Conservation (phyloP, 768 basidiomycete genomes). For the Clitopilus passeckerianus region DNA sequence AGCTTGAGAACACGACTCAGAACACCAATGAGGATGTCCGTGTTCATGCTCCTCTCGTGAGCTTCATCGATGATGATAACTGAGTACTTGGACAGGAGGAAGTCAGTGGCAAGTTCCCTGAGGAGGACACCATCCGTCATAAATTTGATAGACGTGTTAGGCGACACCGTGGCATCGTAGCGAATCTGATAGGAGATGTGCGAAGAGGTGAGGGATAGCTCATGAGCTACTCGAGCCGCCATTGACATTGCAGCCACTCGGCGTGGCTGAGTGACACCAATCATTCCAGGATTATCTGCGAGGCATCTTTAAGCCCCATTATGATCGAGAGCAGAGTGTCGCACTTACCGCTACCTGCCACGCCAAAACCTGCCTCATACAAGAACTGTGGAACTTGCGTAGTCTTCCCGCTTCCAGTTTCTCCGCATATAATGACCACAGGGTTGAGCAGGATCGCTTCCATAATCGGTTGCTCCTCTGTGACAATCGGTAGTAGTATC, state of each 20-base stretch:
- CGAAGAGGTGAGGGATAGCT: conserved; percentile 79
- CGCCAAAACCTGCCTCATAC: conserved; percentile 95
- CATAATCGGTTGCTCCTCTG: conserved; percentile 94
- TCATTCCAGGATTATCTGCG: conserved; percentile 94
- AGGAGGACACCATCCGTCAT: conserved; percentile 99
- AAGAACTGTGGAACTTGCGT: conserved; percentile 98
- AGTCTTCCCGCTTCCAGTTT: conserved; percentile 98
- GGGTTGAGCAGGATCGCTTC: conserved; percentile 84
- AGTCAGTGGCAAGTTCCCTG: conserved; percentile 88
- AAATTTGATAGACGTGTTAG: conserved; percentile 93
- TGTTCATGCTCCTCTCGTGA: conserved; percentile 97
- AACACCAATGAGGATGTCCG: conserved; percentile 95
- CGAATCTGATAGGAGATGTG: conserved; percentile 95
- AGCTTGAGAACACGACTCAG: conserved; percentile 90
- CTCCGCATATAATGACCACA: conserved; percentile 81
- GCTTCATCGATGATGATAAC: conserved; percentile 97
- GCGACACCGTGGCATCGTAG: conserved; percentile 90
- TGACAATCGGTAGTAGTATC: conserved; percentile 79
- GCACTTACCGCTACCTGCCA: conserved; percentile 66
- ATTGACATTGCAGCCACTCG: conserved; percentile 97
- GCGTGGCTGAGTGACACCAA: conserved; percentile 95
- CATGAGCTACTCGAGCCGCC: conserved; percentile 88
- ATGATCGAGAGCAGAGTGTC: neutral
- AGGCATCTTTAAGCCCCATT: conserved; percentile 6
- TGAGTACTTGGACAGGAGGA: conserved; percentile 90